Evolutionary conservation across 129 eudicot genomes (phyloP).

Genomic region (Flaveria trinervia): DNA sequence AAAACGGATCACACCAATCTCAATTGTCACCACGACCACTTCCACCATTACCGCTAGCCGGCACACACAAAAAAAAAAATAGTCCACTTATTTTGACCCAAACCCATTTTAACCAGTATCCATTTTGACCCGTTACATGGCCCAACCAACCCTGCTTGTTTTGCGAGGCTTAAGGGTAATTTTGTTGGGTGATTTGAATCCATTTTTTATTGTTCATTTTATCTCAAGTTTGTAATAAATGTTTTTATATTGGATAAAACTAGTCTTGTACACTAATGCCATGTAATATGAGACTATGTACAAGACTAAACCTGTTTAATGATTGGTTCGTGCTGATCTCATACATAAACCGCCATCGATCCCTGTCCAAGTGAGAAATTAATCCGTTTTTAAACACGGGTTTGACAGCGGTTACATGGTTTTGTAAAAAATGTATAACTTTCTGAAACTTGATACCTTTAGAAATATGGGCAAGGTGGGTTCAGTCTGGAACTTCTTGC

Average conservation of each 20-base stretch:
- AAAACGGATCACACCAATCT: no score
- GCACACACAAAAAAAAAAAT: no score
- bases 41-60: no score
- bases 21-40: no score
- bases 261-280: slow-evolving; percentile 73
- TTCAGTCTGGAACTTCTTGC: slow-evolving; percentile 65
- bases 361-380: slow-evolving; percentile 60
- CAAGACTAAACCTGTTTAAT: slow-evolving; percentile 83
- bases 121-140: no score
- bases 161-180: not conserved
- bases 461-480: slow-evolving; percentile 85
- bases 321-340: slow-evolving; percentile 50
- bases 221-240: slow-evolving; percentile 5
- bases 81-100: no score
- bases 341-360: slow-evolving; percentile 49
- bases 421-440: not conserved
- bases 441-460: slow-evolving; percentile 49
- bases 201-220: slow-evolving; percentile 1
- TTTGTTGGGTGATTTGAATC: slow-evolving; percentile 5
- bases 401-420: slow-evolving; percentile 26
- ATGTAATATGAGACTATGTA: slow-evolving; percentile 55
- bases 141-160: no score
- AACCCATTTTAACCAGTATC: no score
- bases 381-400: slow-evolving; percentile 34
- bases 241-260: slow-evolving; percentile 26